phyloP scores from a whole-genome alignment of 495 filamentous ascomycete genomes.

The Niebla homalea region DNA sequence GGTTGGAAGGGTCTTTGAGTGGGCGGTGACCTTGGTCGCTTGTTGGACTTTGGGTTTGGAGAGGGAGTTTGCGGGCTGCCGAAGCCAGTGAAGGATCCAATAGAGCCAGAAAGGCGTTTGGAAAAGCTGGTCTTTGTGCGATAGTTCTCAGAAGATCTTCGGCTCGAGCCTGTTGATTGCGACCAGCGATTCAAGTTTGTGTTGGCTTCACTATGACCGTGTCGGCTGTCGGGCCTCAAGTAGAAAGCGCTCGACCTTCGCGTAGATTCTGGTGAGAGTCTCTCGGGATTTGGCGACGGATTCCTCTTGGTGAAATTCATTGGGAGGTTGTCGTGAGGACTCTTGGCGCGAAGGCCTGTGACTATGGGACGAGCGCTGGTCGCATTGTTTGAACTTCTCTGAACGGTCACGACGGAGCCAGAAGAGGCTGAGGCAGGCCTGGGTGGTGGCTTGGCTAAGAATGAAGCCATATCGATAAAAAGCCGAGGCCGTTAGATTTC shows the following conservation, averaged over 20 bases:
- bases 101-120: slow-evolving; percentile 32
- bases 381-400: slow-evolving; percentile 14
- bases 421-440: slow-evolving; percentile 18
- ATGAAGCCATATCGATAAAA: slow-evolving; percentile 12
- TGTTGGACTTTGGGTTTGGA: slow-evolving; percentile 9
- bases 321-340: slow-evolving; percentile 11
- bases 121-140: slow-evolving; percentile 40
- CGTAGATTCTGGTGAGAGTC: slow-evolving; percentile 13
- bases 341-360: slow-evolving; percentile 14
- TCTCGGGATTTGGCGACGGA: not conserved
- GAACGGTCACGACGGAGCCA: slow-evolving; percentile 17
- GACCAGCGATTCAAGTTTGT: slow-evolving; percentile 76
- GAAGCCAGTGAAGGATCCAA: slow-evolving; percentile 26
- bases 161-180: slow-evolving; percentile 60
- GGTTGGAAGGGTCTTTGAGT: slow-evolving; percentile 3
- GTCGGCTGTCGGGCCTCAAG: slow-evolving; percentile 22
- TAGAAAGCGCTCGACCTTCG: slow-evolving; percentile 16
- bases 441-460: slow-evolving; percentile 14
- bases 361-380: slow-evolving; percentile 4
- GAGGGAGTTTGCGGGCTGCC: slow-evolving; percentile 12
- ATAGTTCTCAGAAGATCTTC: slow-evolving; percentile 33
- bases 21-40: slow-evolving; percentile 11
- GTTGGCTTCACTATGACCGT: slow-evolving; percentile 47
- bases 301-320: slow-evolving; percentile 4
- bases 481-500: not conserved